A percentile compares a stretch with the other conserved stretches of the same genome.
Evolutionary conservation across 2,329 filamentous ascomycete genomes (phyloP).

Genomic region (Tolypocladium pustulatum): DNA sequence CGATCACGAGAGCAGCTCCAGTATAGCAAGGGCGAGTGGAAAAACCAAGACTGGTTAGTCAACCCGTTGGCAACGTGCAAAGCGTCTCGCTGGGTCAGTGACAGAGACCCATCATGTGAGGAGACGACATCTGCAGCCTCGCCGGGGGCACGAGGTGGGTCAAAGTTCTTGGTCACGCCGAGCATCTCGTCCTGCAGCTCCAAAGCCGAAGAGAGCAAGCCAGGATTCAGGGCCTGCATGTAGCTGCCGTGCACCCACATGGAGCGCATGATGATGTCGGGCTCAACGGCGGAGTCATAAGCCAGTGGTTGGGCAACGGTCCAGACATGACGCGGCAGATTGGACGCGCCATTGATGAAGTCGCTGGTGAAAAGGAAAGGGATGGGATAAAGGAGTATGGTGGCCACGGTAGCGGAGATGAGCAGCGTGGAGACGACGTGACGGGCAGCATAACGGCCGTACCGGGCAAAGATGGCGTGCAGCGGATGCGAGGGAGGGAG

Average conservation of each 20-base stretch:
- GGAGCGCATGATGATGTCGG: conserved; percentile 73
- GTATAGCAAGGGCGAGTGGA: conserved; percentile 74
- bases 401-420: conserved; percentile 60
- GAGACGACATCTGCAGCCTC: conserved; percentile 15
- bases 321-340: conserved; percentile 72
- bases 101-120: conserved; percentile 25
- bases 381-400: conserved; percentile 62
- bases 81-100: conserved; percentile 36
- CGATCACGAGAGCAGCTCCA: conserved; percentile 57
- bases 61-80: conserved; percentile 50
- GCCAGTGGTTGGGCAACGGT: conserved; percentile 58
- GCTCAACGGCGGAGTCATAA: conserved; percentile 35
- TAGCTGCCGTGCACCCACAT: conserved; percentile 75
- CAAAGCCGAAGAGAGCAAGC: conserved; percentile 56
- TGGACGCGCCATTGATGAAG: conserved; percentile 59
- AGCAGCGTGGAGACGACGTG: conserved; percentile 68
- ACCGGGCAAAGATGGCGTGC: conserved; percentile 53
- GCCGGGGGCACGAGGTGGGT: conserved; percentile 29
- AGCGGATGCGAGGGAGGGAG: conserved; percentile 56
- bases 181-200: conserved; percentile 61
- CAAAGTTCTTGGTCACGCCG: conserved; percentile 46
- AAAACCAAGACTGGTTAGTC: conserved; percentile 59
- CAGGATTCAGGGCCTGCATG: conserved; percentile 60
- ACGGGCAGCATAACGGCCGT: conserved; percentile 59
- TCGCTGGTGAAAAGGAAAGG: conserved; percentile 65